Base-by-base conservation (phyloP, 345 rosid species). In the Durio zibethinus region DNA sequence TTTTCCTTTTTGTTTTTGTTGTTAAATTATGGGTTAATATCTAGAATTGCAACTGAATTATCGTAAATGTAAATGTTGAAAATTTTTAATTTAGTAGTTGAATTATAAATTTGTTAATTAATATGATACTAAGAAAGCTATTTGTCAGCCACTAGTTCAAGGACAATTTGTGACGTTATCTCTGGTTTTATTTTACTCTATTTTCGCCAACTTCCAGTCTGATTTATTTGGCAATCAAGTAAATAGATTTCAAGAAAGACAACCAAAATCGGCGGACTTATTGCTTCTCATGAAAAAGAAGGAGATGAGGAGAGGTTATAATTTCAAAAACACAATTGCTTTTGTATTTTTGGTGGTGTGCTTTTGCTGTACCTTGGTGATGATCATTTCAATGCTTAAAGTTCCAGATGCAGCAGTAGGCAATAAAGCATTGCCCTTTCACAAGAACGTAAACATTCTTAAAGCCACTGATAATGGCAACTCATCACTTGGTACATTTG, bases 391-490 rank as follows among this genome's bases (percentile, higher is more conserved):
- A 6, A 57, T 84, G 35, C 84, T 86, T n/a, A 79, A 79, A 83
- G 87, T 92, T 78, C 97, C 96, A 18, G 93, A 86, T 57, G 72
- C 83, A 36, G 25, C 89, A 23, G 57, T 72, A 10, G 40, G 76
- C 70, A 70, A 80, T 14, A 40, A 50, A 29, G 70, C 80, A 12
- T 59, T 33, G 25, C 69, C 76, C 64, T 52, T 82, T 61, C 29
- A 76, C 36, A 53, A 73, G 5, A 27, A 48, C 18, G 0, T 62
- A 10, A 21, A 48, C 70, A 52, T 45, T 52, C 21, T 73, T 40
- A 78, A 76, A 38, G 43, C 73, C 64, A 72, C 50, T 18, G 48
- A 64, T 18, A 42, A 79, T 42, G 65, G 76, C n/a, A 0, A 83
- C 36, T 21, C 67, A 43, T 21, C 67, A 43, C n/a, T 94, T 1